Conservation (phyloP, 1,284 basidiomycete species). For the Anthracocystis setariae region DNA sequence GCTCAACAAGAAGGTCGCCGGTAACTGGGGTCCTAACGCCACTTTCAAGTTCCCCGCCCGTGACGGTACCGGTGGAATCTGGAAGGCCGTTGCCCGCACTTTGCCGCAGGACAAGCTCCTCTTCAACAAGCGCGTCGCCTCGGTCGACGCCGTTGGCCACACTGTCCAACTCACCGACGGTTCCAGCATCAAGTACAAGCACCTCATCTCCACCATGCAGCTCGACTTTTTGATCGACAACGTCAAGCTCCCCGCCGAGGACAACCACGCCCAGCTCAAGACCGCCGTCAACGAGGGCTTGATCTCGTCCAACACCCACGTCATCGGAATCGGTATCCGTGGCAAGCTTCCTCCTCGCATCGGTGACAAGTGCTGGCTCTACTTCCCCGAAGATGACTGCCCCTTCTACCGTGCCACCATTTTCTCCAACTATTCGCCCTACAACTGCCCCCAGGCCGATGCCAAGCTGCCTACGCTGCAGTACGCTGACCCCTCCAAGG, state of each 20-base stretch:
- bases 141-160: conserved; percentile 69
- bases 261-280: conserved; percentile 68
- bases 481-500: conserved; percentile 69
- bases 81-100: conserved; percentile 71
- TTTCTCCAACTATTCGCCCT: conserved; percentile 72
- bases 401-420: conserved; percentile 73
- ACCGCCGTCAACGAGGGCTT: conserved; percentile 69
- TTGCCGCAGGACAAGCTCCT: conserved; percentile 69
- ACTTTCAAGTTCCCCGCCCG: conserved; percentile 72
- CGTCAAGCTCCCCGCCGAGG: conserved; percentile 66
- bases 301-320: conserved; percentile 71
- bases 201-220: conserved; percentile 71
- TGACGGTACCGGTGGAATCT: conserved; percentile 72
- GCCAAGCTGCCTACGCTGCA: conserved; percentile 70
- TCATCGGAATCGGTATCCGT: conserved; percentile 72
- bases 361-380: conserved; percentile 72
- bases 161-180: conserved; percentile 70
- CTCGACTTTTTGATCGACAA: conserved; percentile 70
- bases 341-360: conserved; percentile 71
- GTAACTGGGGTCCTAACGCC: conserved; percentile 73
- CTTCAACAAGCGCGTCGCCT: conserved; percentile 68
- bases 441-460: conserved; percentile 70
- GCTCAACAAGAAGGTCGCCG: conserved; percentile 71
- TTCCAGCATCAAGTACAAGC: conserved; percentile 69
- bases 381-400: conserved; percentile 71